Base-by-base conservation (phyloP, 1,139 yeast genomes). In the Nakaseomyces sp. region DNA sequence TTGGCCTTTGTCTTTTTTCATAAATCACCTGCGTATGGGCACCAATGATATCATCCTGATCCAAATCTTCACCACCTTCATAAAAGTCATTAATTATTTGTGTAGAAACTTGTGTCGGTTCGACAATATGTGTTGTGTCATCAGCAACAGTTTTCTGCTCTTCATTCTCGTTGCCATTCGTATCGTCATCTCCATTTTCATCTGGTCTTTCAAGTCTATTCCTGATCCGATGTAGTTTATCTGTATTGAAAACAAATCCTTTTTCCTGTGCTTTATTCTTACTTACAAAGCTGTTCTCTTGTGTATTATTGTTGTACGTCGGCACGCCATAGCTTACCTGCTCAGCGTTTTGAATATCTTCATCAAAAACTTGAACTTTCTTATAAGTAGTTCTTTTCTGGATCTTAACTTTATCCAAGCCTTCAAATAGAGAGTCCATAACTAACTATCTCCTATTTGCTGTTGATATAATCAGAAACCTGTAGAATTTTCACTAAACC, bases 381-480 rank as follows among this genome's bases (percentile, higher is more conserved):
- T 52, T 50, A 37, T 56, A 57, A 3, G 62, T 58, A 1, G 57
- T 60, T 41, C 53, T 51, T 41, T 51, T 57, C 31, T 50, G 52
- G 10, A 37, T 36, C 22, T 48, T 47, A 5, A 47, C 18, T 5
- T 43, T 35, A 10, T 40, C 38, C 16, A 58, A 37, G 9, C 43
- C 48, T 22, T 50, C 54, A 26, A 56, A 43, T 17, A 57, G 37
- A n/a, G 45, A 41, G 37, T 59, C 60, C 63, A 59, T 58, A 8
- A 7, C 24, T 22, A 22, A 22, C n/a, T n/a, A n/a, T n/a, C n/a
- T n/a, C n/a, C n/a, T n/a, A n/a, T n/a, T n/a, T n/a, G n/a, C n/a
- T n/a, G n/a, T n/a, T n/a, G n/a, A n/a, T n/a, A n/a, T n/a, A n/a
- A n/a, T n/a, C n/a, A n/a, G n/a, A n/a, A n/a, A n/a, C n/a, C n/a